Evolutionary conservation across 805 yeast species (phyloP).

Genomic region (Suhomyces vadensis): DNA sequence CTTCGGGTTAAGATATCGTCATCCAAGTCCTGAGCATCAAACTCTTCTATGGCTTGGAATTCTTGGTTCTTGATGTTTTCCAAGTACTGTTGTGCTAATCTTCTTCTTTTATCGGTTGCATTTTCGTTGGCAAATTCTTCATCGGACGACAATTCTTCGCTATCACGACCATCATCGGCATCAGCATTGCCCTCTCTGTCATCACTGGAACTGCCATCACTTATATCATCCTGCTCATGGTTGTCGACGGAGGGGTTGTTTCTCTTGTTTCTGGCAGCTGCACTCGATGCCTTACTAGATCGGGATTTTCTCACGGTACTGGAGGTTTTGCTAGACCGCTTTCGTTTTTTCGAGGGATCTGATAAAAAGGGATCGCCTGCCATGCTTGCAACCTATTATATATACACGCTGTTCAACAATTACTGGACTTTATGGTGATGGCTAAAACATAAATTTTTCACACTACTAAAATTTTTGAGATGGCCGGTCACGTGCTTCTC

Average conservation of each 20-base stretch:
- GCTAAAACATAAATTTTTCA: slow-evolving; percentile 9
- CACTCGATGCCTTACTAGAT: slow-evolving; percentile 10
- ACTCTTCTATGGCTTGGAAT: slow-evolving; percentile 39
- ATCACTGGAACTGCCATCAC: slow-evolving; percentile 15
- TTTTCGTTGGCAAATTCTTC: slow-evolving; percentile 75
- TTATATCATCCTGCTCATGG: slow-evolving; percentile 52
- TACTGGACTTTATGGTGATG: background rate
- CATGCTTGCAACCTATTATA: too few relatives aligned
- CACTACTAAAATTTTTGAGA: slow-evolving; percentile 6
- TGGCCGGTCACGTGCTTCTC: slow-evolving; percentile 6
- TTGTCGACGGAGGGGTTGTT: slow-evolving; percentile 11
- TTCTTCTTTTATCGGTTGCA: slow-evolving; percentile 90
- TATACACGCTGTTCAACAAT: background rate
- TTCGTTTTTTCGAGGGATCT: slow-evolving; percentile 57
- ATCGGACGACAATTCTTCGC: slow-evolving; percentile 53
- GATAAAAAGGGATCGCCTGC: slow-evolving; percentile 63
- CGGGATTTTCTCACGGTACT: slow-evolving; percentile 21
- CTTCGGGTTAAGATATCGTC: slow-evolving; percentile 80
- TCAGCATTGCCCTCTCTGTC: slow-evolving; percentile 25
- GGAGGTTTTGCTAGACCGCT: slow-evolving; percentile 31
- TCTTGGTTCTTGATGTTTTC: slow-evolving; percentile 65
- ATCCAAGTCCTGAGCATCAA: slow-evolving; percentile 90
- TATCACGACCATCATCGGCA: slow-evolving; percentile 35
- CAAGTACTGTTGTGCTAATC: slow-evolving; percentile 90
- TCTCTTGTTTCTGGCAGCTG: slow-evolving; percentile 8